A percentile compares a stretch with the other conserved stretches of the same genome.
Conservation (phyloP, 2,329 filamentous ascomycete genomes). For the Diatrype stigma region DNA sequence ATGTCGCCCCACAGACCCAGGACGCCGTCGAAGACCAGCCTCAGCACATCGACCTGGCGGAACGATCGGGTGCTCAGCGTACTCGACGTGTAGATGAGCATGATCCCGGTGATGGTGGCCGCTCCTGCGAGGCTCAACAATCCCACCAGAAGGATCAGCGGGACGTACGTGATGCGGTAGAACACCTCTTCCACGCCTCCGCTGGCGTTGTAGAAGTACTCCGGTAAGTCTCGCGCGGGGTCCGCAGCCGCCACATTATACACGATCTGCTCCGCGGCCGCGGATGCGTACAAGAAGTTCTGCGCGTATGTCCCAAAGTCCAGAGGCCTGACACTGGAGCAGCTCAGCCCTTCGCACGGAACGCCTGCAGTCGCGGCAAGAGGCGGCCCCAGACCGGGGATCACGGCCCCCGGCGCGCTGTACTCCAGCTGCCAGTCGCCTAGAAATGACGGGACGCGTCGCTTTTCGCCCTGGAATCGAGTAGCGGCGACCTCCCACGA, state of each 20-base stretch:
- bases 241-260: not conserved
- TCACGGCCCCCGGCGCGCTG: not conserved
- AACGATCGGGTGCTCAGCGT: not conserved
- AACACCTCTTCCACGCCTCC: not conserved
- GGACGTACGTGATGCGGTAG: not conserved
- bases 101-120: not conserved
- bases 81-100: not conserved
- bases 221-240: not conserved
- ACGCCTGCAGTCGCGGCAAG: not conserved
- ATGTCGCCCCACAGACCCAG: not conserved
- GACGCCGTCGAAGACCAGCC: not conserved
- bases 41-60: not conserved
- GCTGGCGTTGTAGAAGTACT: not conserved
- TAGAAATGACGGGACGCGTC: not conserved
- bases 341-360: not conserved
- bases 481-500: not conserved
- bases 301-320: not conserved
- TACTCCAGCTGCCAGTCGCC: not conserved
- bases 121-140: not conserved
- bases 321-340: not conserved
- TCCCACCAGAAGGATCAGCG: not conserved
- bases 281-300: not conserved
- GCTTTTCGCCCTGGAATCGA: not conserved
- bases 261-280: not conserved
- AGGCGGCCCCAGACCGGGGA: not conserved